Base-by-base conservation (phyloP, 768 basidiomycete species). In the Baorangia bicolor region DNA sequence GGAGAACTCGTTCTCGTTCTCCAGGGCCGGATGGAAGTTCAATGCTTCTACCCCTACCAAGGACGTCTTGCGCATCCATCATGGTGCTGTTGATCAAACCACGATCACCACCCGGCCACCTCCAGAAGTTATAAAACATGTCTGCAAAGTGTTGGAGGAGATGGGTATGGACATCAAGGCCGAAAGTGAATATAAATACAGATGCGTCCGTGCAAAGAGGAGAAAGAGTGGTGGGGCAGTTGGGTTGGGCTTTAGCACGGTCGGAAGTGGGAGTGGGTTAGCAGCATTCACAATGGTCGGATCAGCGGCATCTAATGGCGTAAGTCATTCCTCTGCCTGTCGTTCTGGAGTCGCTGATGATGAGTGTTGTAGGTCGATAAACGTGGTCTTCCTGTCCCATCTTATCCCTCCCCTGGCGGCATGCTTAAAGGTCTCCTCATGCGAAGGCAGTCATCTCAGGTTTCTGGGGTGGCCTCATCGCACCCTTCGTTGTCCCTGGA, bases 161-260 rank as follows among this genome's bases (percentile, higher is more conserved):
- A 94, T 98, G 92, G 97, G 96, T 20, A 77, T 99, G 51, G 94
- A 95, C 55, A 81, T 95, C 55, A 84, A 88, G 64, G 73, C 84
- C 31, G 97, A 99, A 75, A 88, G 86, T 60, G 93, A 97, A 67
- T 98, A 82, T 76, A 95, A 93, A 77, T 88, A 88, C 66, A 78
- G 91, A 57, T 97, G 95, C 69, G 79, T 94, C 30, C 79, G 95
- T 23, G 77, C 79, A 38, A 92, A 94, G 80, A 81, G 79, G 70
- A 82, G 79, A 71, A 92, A 85, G 76, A 73, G 78, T 3, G 74
- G 77, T 5, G 66, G 59, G 14, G 65, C 62, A 57, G 77, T 78
- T 41, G 79, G 78, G 14, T 63, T 81, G 61, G 68, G 78, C 63
- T 70, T 80, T 54, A 73, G 76, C 58, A 66, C 72, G 30, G 68